Evolutionary conservation across 75 land plant genomes (phyloP), one percentile per base, ranked within the genome.

Genomic region (Selaginella moellendorffii): DNA sequence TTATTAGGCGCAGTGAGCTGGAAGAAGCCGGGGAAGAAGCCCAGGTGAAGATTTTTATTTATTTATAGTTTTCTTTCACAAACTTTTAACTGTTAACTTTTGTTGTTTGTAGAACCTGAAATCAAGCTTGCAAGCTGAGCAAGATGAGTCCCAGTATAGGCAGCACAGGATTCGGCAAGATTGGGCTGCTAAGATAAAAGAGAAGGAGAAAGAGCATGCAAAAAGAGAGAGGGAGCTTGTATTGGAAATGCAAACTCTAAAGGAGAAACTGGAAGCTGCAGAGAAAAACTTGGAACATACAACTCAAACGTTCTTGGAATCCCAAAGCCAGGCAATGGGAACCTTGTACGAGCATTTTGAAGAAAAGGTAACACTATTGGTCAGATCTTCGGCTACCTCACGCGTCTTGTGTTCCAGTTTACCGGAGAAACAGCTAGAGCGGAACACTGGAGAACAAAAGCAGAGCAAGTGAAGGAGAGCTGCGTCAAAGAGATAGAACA

Each of bases 371-470:
- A 14, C 14, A 36, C 14, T 5, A 5, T 36, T 36, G 46, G n/a
- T n/a, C n/a, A n/a, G n/a, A n/a, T n/a, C n/a, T n/a, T n/a, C n/a
- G n/a, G n/a, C n/a, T n/a, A n/a, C n/a, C n/a, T n/a, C n/a, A n/a
- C n/a, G n/a, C n/a, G n/a, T n/a, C n/a, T n/a, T n/a, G n/a, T n/a
- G n/a, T n/a, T 29, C 52, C 63, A 68, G 70, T 27, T 61, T 28
- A 29, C 54, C 17, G 20, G 30, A 68, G 70, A 68, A 25, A 24
- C 42, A 22, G 25, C 54, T 20, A 68, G 27, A 25, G 63, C 70
- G 24, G 62, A 68, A 31, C 10, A 19, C 0, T 14, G 30, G 27
- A 61, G 70, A 26, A 14, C 14, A 24, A n/a, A 29, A 31, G 51
- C 29, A 22, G 36, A 61, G 65, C 29, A 60, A 17, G 63, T 29